These are phyloP conservation scores for Colletotrichum aenigma DNA, from an alignment of 2,329 filamentous ascomycete species.

Conservation along the genomic window DNA sequence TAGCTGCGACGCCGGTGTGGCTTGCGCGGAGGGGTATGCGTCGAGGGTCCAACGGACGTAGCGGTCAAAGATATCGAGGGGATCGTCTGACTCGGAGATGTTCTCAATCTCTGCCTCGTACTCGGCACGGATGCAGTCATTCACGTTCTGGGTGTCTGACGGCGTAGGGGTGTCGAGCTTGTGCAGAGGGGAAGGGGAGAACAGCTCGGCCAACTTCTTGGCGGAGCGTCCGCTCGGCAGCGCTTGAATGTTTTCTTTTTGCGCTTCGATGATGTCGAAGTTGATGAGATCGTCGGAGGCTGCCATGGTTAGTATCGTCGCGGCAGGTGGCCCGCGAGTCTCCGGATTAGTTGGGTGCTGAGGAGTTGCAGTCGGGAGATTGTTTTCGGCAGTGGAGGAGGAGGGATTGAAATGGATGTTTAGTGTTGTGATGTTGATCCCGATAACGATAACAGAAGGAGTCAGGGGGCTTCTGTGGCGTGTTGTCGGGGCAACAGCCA, in stretches of 20 bases:
- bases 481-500: slow-evolving; percentile 22
- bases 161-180: slow-evolving; percentile 68
- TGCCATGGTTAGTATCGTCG: slow-evolving; percentile 45
- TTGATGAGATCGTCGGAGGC: slow-evolving; percentile 60
- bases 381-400: not conserved
- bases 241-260: slow-evolving; percentile 98
- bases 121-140: slow-evolving; percentile 79
- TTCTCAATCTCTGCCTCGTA: slow-evolving; percentile 83
- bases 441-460: slow-evolving; percentile 15
- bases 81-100: slow-evolving; percentile 89
- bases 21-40: slow-evolving; percentile 92
- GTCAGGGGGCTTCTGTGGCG: not conserved
- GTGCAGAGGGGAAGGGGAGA: slow-evolving; percentile 69
- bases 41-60: slow-evolving; percentile 98
- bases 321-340: slow-evolving; percentile 16
- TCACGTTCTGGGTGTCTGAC: slow-evolving; percentile 74
- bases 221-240: slow-evolving; percentile 88
- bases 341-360: slow-evolving; percentile 2
- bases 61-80: slow-evolving; percentile 92
- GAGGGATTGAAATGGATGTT: not conserved
- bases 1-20: slow-evolving; percentile 88
- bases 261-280: slow-evolving; percentile 93
- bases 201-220: slow-evolving; percentile 82
- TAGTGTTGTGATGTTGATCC: slow-evolving; percentile 22
- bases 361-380: not conserved